Evolutionary conservation across 352 stramenopile genomes (phyloP).

Genomic region (Phytophthora kernoviae): DNA sequence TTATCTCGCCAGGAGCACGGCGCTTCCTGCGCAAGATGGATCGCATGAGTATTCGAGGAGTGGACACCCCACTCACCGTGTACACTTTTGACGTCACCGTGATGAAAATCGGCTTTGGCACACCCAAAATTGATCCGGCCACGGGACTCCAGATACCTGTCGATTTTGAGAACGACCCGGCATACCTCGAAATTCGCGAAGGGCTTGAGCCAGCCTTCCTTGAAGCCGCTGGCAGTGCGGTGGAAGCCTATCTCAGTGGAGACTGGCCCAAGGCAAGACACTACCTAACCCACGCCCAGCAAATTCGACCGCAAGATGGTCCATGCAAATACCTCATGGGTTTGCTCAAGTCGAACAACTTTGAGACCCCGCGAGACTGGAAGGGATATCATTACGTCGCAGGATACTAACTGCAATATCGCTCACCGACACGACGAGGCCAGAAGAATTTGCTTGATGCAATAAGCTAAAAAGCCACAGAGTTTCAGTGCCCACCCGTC

Average conservation of each 20-base stretch:
- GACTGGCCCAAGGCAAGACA: slow-evolving; percentile 78
- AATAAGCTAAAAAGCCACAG: no score
- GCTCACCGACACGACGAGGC: not conserved
- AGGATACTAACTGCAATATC: slow-evolving; percentile 50
- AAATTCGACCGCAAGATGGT: slow-evolving; percentile 87
- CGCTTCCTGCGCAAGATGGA: slow-evolving; percentile 87
- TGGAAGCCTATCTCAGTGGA: slow-evolving; percentile 77
- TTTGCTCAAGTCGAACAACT: slow-evolving; percentile 88
- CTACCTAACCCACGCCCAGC: slow-evolving; percentile 73
- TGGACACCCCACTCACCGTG: slow-evolving; percentile 80
- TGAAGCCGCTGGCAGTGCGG: slow-evolving; percentile 61
- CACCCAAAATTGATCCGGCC: slow-evolving; percentile 63
- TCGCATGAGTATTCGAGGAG: slow-evolving; percentile 82
- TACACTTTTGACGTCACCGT: slow-evolving; percentile 91
- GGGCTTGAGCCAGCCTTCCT: slow-evolving; percentile 83
- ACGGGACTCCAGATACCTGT: slow-evolving; percentile 70
- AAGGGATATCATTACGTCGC: slow-evolving; percentile 90
- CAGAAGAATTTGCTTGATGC: not conserved
- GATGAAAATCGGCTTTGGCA: slow-evolving; percentile 76
- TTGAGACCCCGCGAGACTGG: slow-evolving; percentile 91
- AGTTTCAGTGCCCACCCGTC: no score
- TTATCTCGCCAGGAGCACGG: slow-evolving; percentile 70
- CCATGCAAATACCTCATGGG: slow-evolving; percentile 90
- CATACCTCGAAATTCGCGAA: slow-evolving; percentile 86
- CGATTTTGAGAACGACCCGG: slow-evolving; percentile 82